phyloP scores from a whole-genome alignment of 2,329 filamentous ascomycete species.

The Verticillium tricorpus region DNA sequence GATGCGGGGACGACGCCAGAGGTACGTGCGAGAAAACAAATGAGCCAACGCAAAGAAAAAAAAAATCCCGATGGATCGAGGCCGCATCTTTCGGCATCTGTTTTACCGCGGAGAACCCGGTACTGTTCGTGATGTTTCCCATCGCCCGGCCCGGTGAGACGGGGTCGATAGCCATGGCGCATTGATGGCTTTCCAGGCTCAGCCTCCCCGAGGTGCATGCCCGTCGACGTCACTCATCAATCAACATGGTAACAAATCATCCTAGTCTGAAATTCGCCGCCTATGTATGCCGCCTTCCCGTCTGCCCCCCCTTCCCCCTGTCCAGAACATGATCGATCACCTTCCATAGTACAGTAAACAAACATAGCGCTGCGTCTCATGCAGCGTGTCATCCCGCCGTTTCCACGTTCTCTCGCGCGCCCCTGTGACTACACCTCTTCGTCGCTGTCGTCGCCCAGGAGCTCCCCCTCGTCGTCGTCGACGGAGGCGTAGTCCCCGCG shows the following conservation, averaged over 20 bases:
- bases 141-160: no score
- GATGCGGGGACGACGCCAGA: no score
- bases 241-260: background rate
- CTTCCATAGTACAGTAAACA: background rate
- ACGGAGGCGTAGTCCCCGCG: slow-evolving; percentile 84
- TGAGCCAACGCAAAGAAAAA: no score
- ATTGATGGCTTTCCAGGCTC: no score
- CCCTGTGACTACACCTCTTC: slow-evolving; percentile 59
- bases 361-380: background rate
- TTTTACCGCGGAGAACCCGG: no score
- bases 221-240: background rate
- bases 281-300: background rate
- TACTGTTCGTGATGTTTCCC: no score
- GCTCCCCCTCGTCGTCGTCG: slow-evolving; percentile 89
- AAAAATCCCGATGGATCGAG: no score
- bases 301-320: background rate
- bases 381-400: background rate
- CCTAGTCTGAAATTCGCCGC: background rate
- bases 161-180: no score
- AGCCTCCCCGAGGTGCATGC: no score
- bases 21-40: no score
- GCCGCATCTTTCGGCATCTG: no score
- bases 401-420: background rate
- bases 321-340: background rate
- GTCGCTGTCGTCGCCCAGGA: slow-evolving; percentile 89